Evolutionary conservation across 306 rosid genomes (phyloP), one percentile per base, ranked within the genome.

Genomic region (Pyrus betulifolia): DNA sequence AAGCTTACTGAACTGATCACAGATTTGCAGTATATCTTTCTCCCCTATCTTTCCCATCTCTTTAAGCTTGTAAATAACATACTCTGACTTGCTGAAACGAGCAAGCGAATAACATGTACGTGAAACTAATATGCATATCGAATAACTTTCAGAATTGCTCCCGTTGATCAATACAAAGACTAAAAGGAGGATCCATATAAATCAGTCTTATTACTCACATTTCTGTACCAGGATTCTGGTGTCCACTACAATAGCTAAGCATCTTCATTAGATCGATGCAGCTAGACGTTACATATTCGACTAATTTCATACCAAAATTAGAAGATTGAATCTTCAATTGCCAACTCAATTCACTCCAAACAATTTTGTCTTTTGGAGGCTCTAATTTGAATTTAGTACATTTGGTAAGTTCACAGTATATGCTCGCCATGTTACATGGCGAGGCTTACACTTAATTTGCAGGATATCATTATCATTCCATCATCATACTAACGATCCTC

Each of bases 1-100:
- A 67, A 87, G 88, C 88, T 81, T 89, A 28, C 79, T 81, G 87
- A 93, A 93, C 70, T 90, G 93, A 22, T 87, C 74, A 76, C 90
- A 89, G 40, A 90, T 90, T 79, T 80, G 86, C 85, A 82, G 7
- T 64, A 93, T 58, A 82, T 93, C 96, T 72, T 87, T 87, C 67
- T 93, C 94, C 46, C 66, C 81, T 79, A 93, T 90, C 85, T 85
- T 93, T 28, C 91, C 96, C 97, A 93, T 93, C 87, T 93, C 97
- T 81, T 93, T 93, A 69, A 93, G 92, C 87, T 90, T 93, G 90
- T 84, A 89, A 46, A 93, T 80, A 38, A 93, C 84, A 64, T 89
- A 93, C 84, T 90, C 97, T 25, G 97, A 93, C 76, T 90, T 90
- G 9, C 97, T 93, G 89, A 52, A 80, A 81, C 19, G 74, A 42